Evolutionary conservation across 345 rosid species (phyloP).

Genomic region (Citrus medica): DNA sequence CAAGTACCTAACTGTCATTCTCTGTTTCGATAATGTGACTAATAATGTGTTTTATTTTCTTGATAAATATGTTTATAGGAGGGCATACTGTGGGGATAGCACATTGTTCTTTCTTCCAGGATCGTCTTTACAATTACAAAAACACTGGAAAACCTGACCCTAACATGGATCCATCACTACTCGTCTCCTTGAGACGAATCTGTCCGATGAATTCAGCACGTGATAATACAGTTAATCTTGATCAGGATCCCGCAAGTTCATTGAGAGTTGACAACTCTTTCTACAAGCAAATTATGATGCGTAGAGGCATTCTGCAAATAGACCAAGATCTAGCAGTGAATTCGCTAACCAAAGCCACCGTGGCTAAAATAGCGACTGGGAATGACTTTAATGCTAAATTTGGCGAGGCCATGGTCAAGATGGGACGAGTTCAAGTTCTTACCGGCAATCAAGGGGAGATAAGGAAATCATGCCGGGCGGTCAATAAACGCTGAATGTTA

Average conservation of each 20-base stretch:
- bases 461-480: conserved; percentile 43
- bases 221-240: conserved; percentile 28
- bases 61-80: conserved; percentile 15
- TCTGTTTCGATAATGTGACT: too few relatives aligned
- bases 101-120: conserved; percentile 47
- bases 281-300: conserved; percentile 33
- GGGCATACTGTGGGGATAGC: conserved; percentile 60
- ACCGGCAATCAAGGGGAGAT: conserved; percentile 34
- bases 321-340: conserved; percentile 51
- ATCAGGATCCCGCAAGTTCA: conserved; percentile 39
- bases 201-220: conserved; percentile 15
- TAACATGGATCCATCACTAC: conserved; percentile 42
- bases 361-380: conserved; percentile 25
- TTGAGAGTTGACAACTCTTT: conserved; percentile 44
- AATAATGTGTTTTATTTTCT: not conserved
- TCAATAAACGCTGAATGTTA: conserved; percentile 15
- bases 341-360: conserved; percentile 23
- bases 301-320: conserved; percentile 44
- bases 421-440: conserved; percentile 30
- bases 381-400: conserved; percentile 33
- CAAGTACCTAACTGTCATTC: too few relatives aligned
- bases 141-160: conserved; percentile 48
- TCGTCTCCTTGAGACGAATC: conserved; percentile 10
- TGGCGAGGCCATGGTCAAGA: conserved; percentile 53
- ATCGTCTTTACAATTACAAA: conserved; percentile 51